phyloP scores from a whole-genome alignment of 2,329 filamentous ascomycete species.

The Cadophora luteo-olivacea region DNA sequence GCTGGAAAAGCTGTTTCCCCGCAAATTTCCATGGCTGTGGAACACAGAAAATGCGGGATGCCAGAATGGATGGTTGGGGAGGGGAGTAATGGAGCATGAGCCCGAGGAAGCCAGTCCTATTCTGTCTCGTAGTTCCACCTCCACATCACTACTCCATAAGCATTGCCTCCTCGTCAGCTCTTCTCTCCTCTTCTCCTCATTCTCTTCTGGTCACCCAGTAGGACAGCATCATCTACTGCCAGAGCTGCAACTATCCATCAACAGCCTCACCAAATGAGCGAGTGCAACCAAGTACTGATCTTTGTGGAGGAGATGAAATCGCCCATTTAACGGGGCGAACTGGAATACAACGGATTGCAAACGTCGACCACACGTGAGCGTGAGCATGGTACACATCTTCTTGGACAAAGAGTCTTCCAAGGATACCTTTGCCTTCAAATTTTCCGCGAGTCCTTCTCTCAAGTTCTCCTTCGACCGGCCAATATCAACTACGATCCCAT shows the following conservation, averaged over 20 bases:
- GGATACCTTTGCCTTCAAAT: slow-evolving; percentile 48
- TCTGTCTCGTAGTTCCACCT: slow-evolving; percentile 13
- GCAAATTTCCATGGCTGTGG: slow-evolving; percentile 31
- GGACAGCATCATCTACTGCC: slow-evolving; percentile 18
- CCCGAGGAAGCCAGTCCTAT: slow-evolving; percentile 10
- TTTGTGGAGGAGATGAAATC: slow-evolving; percentile 45
- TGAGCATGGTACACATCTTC: slow-evolving; percentile 43
- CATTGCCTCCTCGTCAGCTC: slow-evolving; percentile 3
- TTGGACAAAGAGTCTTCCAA: slow-evolving; percentile 31
- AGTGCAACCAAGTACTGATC: slow-evolving; percentile 41
- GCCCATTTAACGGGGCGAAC: slow-evolving; percentile 35
- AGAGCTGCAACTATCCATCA: slow-evolving; percentile 26
- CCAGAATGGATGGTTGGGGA: slow-evolving; percentile 2
- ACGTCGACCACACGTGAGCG: slow-evolving; percentile 30
- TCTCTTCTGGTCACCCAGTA: slow-evolving; percentile 10
- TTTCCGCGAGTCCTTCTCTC: slow-evolving; percentile 42
- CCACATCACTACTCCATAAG: neutral
- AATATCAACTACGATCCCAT: slow-evolving; percentile 31
- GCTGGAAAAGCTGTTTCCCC: slow-evolving; percentile 32
- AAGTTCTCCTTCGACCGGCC: slow-evolving; percentile 47
- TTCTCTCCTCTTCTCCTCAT: slow-evolving; percentile 15
- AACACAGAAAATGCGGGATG: slow-evolving; percentile 29
- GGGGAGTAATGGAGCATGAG: slow-evolving; percentile 5
- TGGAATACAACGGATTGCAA: slow-evolving; percentile 8
- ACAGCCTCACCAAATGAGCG: slow-evolving; percentile 39